Conservation (phyloP, 768 basidiomycete genomes). For the Russula abietina region DNA sequence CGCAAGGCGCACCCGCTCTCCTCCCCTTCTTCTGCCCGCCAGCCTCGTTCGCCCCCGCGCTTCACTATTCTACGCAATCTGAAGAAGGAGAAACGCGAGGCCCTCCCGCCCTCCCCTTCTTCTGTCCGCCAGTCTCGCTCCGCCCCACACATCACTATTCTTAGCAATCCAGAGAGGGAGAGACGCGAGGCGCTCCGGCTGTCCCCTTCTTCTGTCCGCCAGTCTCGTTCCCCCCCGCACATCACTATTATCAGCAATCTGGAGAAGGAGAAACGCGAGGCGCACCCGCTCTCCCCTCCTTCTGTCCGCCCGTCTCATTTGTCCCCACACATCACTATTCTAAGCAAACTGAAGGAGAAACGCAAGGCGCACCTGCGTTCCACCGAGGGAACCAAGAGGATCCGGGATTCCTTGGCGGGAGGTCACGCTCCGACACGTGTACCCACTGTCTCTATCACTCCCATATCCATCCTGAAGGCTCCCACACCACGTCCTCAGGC, state of each 20-base stretch:
- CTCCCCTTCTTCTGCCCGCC: too few species aligned
- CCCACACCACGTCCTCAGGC: neutral
- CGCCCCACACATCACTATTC: neutral
- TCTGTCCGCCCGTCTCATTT: too few species aligned
- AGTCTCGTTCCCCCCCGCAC: neutral
- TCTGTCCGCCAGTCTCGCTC: neutral
- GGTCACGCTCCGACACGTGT: neutral
- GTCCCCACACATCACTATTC: too few species aligned
- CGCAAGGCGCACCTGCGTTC: neutral
- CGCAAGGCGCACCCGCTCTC: too few species aligned
- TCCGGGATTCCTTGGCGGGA: neutral
- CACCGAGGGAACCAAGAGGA: neutral
- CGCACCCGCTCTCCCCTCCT: too few species aligned
- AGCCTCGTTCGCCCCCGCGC: neutral
- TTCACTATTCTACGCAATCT: conserved; percentile 3
- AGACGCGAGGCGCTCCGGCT: too few species aligned
- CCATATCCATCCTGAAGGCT: neutral
- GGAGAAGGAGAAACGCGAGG: neutral
- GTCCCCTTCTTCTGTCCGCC: neutral
- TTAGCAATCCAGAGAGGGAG: neutral
- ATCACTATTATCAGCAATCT: conserved; percentile 1
- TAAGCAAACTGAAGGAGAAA: too few species aligned
- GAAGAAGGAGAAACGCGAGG: neutral
- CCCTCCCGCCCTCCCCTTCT: too few species aligned
- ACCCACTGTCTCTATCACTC: neutral